These are phyloP conservation scores for Exophiala viscosa DNA, from an alignment of 2,329 filamentous ascomycete species.

Conservation along the genomic window DNA sequence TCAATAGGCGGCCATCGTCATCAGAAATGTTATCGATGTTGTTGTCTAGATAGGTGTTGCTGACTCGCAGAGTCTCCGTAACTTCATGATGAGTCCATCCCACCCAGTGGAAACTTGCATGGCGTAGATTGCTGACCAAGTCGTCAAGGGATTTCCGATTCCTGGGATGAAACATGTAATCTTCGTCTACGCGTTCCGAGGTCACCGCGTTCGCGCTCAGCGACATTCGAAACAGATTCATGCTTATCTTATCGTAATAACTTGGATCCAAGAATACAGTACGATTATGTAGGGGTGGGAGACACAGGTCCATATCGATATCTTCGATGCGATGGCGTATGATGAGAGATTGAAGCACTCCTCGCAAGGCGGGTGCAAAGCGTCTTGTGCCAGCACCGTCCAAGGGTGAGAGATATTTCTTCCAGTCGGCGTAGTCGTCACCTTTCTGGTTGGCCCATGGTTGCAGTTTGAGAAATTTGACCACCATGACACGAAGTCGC, in stretches of 20 bases:
- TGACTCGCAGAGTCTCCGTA: slow-evolving; percentile 60
- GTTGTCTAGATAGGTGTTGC: slow-evolving; percentile 63
- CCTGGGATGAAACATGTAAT: slow-evolving; percentile 82
- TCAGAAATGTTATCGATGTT: slow-evolving; percentile 56
- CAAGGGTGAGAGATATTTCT: slow-evolving; percentile 65
- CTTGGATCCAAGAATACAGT: slow-evolving; percentile 73
- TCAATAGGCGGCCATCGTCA: slow-evolving; percentile 60
- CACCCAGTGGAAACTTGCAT: slow-evolving; percentile 82
- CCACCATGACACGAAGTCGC: slow-evolving; percentile 61
- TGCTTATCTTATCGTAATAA: slow-evolving; percentile 75
- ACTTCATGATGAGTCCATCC: slow-evolving; percentile 65
- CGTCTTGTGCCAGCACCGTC: slow-evolving; percentile 53
- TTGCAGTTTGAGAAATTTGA: slow-evolving; percentile 68
- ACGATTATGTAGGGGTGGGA: slow-evolving; percentile 71
- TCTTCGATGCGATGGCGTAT: slow-evolving; percentile 74
- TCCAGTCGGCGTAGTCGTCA: slow-evolving; percentile 65
- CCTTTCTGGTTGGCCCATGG: slow-evolving; percentile 70
- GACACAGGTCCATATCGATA: slow-evolving; percentile 57
- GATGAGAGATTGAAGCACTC: slow-evolving; percentile 72
- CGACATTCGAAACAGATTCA: slow-evolving; percentile 81
- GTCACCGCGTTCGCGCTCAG: slow-evolving; percentile 84
- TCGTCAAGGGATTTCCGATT: slow-evolving; percentile 65
- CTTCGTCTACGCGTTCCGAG: slow-evolving; percentile 74
- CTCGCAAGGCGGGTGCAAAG: slow-evolving; percentile 51
- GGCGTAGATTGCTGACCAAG: slow-evolving; percentile 73